Evolutionary conservation across 2,329 filamentous ascomycete species (phyloP), one percentile per base, ranked within the genome.

Genomic region (Fusarium armeniacum): DNA sequence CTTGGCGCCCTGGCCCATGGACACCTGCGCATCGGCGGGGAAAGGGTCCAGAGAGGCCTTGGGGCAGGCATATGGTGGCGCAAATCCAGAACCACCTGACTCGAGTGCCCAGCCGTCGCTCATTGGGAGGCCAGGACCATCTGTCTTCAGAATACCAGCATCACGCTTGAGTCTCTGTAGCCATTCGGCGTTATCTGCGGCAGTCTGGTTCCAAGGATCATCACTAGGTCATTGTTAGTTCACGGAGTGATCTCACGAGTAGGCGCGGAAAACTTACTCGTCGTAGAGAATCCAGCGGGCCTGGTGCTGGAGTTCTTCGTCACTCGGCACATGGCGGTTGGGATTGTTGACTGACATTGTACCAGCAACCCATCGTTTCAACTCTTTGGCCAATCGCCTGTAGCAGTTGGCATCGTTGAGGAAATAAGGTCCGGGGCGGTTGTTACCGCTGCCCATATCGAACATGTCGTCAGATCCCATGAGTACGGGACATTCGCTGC

Each of bases 161-260:
- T 87, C 83, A 13, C 86, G 83, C 76, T 90, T 90, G 79, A 90
- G 90, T 45, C 87, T 83, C 58, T 84, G 81, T 15, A 90, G 81
- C 88, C 88, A 90, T 76, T 90, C 87, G 1, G 81, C 83, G 67
- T 90, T 90, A 72, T 90, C 88, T 32, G 87, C 87, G 1, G 86
- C 86, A 0, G 88, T 90, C 70, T 88, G 85, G 74, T 90, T 90
- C 85, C 87, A 89, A 4, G 86, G 86, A 70, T 90, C 88, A 59
- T 90, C 88, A 59, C 86, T 88, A 20, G 5, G 26, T 9, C 6
- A 38, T 26, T 60, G 67, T 76, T 66, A 78, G 71, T 50, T 51
- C n/a, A 33, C 35, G 9, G 24, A 45, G 18, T 36, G 13, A 10
- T 3, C 3, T 30, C 18, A 35, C n/a, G 9, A 33, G 22, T 12